These are phyloP conservation scores for Russula brevipes DNA, from an alignment of 768 basidiomycete genomes.

Conservation along the genomic window DNA sequence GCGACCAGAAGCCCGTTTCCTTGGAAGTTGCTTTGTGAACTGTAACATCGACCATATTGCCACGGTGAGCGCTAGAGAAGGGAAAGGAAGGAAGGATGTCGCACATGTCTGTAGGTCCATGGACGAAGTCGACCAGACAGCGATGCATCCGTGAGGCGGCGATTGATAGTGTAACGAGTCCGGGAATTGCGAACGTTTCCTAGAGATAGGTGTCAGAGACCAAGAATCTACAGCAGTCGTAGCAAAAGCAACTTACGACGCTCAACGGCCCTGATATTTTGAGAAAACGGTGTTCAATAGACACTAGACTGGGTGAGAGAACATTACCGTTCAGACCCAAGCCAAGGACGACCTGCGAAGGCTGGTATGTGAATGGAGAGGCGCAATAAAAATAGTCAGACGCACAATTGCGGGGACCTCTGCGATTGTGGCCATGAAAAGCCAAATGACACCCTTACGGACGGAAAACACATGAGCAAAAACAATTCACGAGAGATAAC, in stretches of 20 bases:
- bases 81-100: background rate
- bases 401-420: background rate
- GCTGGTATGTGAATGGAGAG: background rate
- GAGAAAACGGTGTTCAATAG: background rate
- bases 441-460: too few relatives aligned
- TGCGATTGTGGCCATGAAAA: too few relatives aligned
- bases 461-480: too few relatives aligned
- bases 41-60: background rate
- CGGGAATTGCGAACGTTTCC: constrained; percentile 6
- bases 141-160: constrained; percentile 7
- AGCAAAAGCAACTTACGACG: too few relatives aligned
- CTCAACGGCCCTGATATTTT: too few relatives aligned
- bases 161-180: background rate
- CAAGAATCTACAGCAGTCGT: too few relatives aligned
- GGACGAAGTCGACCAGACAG: background rate
- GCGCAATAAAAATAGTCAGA: too few relatives aligned
- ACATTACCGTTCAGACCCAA: background rate
- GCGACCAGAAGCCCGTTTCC: background rate
- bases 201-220: too few relatives aligned
- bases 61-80: background rate
- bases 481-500: too few relatives aligned
- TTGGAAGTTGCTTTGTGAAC: background rate
- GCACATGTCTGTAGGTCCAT: background rate
- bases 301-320: background rate
- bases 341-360: background rate